Evolutionary conservation across 805 yeast genomes (phyloP), one percentile per base, ranked within the genome.

Genomic region (Schwanniomyces pseudopolymorphus): DNA sequence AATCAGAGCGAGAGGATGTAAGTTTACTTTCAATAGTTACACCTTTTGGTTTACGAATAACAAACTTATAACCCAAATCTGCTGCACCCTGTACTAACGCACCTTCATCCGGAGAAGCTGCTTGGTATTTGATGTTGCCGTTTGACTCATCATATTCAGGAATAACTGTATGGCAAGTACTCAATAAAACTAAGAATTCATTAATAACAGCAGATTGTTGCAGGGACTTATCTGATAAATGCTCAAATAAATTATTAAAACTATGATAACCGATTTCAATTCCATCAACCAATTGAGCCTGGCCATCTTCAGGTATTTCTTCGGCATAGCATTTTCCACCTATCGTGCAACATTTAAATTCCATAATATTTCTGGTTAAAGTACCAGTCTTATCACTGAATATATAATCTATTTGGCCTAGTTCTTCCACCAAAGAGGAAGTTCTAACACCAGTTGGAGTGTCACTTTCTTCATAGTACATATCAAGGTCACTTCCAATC

Each of bases 41-140:
- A 19, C 87, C 78, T 48, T 83, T 83, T 4, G 99, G 99, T 41
- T 83, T 83, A 70, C 99, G 85, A 40, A 89, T 82, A 6, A 80
- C 78, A 63, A 94, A 95, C 51, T 78, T 83, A 62, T 86, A 94
- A 0, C 97, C 98, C 40, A 92, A 70, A 58, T 74, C 75, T 0
- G 97, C 94, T 14, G 96, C 98, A 48, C 99, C 99, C 57, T 91
- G 90, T 2, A 94, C 99, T 50, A 94, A 75, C 0, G 99, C 99
- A 43, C 99, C 99, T 72, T 95, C 99, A 70, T 94, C 99, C 0
- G 99, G 99, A 0, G 98, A 91, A 0, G 99, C 97, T 1, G 99
- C 99, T 68, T 94, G 99, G 64, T 95, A 94, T 63, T 89, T 91
- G 52, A 94, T 84, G 2, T 75, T 55, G 0, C 87, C 88, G 2